Evolutionary conservation across 768 basidiomycete species (phyloP), one percentile per base, ranked within the genome.

Genomic region (Phlebiopsis gigantea): DNA sequence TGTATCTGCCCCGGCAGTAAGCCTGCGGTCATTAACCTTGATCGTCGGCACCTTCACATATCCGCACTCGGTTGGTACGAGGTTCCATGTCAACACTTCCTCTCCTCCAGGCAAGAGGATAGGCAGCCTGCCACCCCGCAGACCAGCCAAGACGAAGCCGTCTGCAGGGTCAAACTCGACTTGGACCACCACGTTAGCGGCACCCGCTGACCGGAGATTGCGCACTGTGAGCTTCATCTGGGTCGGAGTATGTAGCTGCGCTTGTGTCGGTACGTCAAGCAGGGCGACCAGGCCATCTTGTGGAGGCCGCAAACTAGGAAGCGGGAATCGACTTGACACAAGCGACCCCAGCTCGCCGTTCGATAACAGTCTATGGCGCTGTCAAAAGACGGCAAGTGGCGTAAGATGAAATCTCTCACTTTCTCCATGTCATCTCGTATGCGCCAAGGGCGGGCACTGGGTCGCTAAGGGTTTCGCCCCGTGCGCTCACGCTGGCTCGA

Each of bases 101-200:
- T 91, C 89, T 25, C 77, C 73, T 5, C 85, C 85, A 0, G 93
- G 87, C 43, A 90, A 73, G n/a, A 98, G 72, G 45, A 87, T 71
- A 2, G 90, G 85, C 8, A 92, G 61, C 9, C 84, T 79, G 2
- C 83, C 82, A 48, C 74, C 80, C 46, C 90, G 76, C 31, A 88
- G 67, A 0, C 95, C 94, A 2, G 90, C 81, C 43, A 93, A 81
- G 15, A 94, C 82, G 69, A 97, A 96, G n/a, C 79, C 76, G 42
- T 90, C 90, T 12, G 78, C 71, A 15, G 72, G 61, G 58, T 87
- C 84, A 1, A 83, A 77, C 53, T 96, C 93, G 26, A 94, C 76
- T 30, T 86, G 81, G 8, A 93, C 77, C 10, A 81, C 75, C 30
- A 95, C 69, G 60, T 84, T 85, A 0, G 88, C 87, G 2, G 90